phyloP scores from a whole-genome alignment of 192 early-diverging fungal species.

The Coemansia sp. region DNA sequence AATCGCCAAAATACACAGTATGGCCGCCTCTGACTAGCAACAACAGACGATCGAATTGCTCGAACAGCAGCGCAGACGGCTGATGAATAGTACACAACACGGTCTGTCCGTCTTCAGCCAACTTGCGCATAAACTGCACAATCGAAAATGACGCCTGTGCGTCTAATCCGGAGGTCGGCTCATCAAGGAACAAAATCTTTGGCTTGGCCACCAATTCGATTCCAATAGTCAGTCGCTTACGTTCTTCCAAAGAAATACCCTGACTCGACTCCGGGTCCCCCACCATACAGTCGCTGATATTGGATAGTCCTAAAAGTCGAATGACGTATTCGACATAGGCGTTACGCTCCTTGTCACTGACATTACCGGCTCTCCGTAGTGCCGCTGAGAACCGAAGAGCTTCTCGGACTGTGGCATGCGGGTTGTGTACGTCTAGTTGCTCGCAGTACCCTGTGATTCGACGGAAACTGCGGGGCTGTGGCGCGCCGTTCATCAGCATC shows the following conservation, averaged over 20 bases:
- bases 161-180: slow-evolving; percentile 82
- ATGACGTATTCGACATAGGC: slow-evolving; percentile 76
- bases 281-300: slow-evolving; percentile 68
- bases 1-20: slow-evolving; percentile 82
- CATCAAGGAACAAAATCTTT: slow-evolving; percentile 82
- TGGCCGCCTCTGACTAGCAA: slow-evolving; percentile 75
- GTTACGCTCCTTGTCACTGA: slow-evolving; percentile 64
- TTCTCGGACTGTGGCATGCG: slow-evolving; percentile 67
- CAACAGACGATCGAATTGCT: slow-evolving; percentile 79
- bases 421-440: slow-evolving; percentile 77
- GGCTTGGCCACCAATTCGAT: slow-evolving; percentile 79
- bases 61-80: slow-evolving; percentile 76
- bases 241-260: slow-evolving; percentile 84
- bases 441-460: slow-evolving; percentile 78
- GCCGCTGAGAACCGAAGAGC: slow-evolving; percentile 64
- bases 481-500: slow-evolving; percentile 66
- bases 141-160: slow-evolving; percentile 74
- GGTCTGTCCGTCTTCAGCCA: slow-evolving; percentile 64
- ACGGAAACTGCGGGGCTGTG: slow-evolving; percentile 58
- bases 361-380: slow-evolving; percentile 63
- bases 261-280: slow-evolving; percentile 68
- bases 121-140: slow-evolving; percentile 67
- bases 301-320: slow-evolving; percentile 68
- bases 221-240: slow-evolving; percentile 81
- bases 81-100: slow-evolving; percentile 83